A percentile compares a stretch with the other conserved stretches of the same genome.
These are phyloP conservation scores for Phytophthora europaea DNA, from an alignment of 352 stramenopile genomes.

Conservation along the genomic window DNA sequence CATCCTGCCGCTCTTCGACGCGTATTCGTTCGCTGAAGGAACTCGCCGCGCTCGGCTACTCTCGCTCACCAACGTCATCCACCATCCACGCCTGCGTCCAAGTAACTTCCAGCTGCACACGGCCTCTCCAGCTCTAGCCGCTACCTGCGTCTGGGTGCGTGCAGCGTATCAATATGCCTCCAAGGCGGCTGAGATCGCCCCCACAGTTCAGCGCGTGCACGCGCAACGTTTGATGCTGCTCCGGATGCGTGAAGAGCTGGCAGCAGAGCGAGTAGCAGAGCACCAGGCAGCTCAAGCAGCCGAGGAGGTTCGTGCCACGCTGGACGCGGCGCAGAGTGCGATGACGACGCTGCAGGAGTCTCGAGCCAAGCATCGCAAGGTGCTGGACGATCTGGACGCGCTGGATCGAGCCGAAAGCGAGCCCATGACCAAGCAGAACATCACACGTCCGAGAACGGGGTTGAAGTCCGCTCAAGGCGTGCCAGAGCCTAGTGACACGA, in stretches of 20 bases:
- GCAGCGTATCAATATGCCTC: slow-evolving; percentile 79
- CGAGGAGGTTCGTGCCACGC: slow-evolving; percentile 24
- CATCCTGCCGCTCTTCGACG: slow-evolving; percentile 81
- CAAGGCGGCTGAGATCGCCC: slow-evolving; percentile 72
- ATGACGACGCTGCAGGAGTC: slow-evolving; percentile 32
- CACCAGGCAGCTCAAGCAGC: slow-evolving; percentile 22
- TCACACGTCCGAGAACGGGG: slow-evolving; percentile 53
- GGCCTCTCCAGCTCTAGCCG: slow-evolving; percentile 70
- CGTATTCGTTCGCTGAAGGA: slow-evolving; percentile 83
- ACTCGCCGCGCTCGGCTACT: slow-evolving; percentile 67
- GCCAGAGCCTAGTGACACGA: not conserved
- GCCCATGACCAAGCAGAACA: slow-evolving; percentile 66
- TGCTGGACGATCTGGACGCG: slow-evolving; percentile 72
- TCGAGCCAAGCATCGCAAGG: slow-evolving; percentile 51
- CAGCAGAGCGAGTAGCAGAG: slow-evolving; percentile 16
- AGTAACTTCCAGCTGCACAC: slow-evolving; percentile 71
- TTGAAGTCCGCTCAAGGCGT: slow-evolving; percentile 8
- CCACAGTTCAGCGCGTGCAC: slow-evolving; percentile 65
- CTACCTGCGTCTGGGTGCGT: slow-evolving; percentile 77
- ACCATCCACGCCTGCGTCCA: slow-evolving; percentile 75
- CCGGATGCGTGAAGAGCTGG: slow-evolving; percentile 49
- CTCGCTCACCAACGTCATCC: slow-evolving; percentile 72
- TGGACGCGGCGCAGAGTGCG: slow-evolving; percentile 30
- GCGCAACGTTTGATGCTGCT: slow-evolving; percentile 69
- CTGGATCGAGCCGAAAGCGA: slow-evolving; percentile 66